Evolutionary conservation across 2,329 filamentous ascomycete species (phyloP).

Genomic region (Aureobasidium sp.): DNA sequence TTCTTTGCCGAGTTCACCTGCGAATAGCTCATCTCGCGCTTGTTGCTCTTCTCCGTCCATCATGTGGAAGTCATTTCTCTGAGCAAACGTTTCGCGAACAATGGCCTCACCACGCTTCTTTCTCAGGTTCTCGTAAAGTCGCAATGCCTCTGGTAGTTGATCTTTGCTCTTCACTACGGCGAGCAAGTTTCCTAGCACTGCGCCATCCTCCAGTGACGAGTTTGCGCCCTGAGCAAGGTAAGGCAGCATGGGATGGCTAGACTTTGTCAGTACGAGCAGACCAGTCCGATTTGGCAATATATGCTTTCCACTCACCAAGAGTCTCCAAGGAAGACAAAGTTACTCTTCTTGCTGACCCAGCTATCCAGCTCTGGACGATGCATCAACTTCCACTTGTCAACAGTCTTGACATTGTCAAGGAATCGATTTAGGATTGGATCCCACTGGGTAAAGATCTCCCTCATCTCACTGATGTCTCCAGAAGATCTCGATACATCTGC

Average conservation of each 20-base stretch:
- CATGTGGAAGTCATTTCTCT: constrained; percentile 47
- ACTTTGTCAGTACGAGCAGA: not conserved
- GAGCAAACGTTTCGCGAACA: constrained; percentile 67
- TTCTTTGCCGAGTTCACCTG: constrained; percentile 57
- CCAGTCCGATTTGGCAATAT: no score
- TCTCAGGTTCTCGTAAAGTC: constrained; percentile 50
- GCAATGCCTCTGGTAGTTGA: constrained; percentile 45
- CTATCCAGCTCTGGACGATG: constrained; percentile 57
- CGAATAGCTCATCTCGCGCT: constrained; percentile 63
- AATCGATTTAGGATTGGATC: constrained; percentile 63
- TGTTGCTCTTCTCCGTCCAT: constrained; percentile 62
- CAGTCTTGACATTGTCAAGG: constrained; percentile 58
- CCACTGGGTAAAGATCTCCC: constrained; percentile 66
- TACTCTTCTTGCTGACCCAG: constrained; percentile 61
- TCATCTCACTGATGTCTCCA: constrained; percentile 69
- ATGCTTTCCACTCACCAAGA: constrained; percentile 44
- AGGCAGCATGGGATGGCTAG: constrained; percentile 66
- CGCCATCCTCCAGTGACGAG: constrained; percentile 73
- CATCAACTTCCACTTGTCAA: constrained; percentile 78
- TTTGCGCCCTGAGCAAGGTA: constrained; percentile 74
- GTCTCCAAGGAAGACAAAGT: constrained; percentile 62
- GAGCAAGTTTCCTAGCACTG: constrained; percentile 66
- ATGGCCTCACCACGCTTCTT: constrained; percentile 61
- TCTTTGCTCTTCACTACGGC: constrained; percentile 48
- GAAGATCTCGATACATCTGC: constrained; percentile 55